Base-by-base conservation (phyloP, 1,284 basidiomycete species). In the Taiwanofungus camphoratus region DNA sequence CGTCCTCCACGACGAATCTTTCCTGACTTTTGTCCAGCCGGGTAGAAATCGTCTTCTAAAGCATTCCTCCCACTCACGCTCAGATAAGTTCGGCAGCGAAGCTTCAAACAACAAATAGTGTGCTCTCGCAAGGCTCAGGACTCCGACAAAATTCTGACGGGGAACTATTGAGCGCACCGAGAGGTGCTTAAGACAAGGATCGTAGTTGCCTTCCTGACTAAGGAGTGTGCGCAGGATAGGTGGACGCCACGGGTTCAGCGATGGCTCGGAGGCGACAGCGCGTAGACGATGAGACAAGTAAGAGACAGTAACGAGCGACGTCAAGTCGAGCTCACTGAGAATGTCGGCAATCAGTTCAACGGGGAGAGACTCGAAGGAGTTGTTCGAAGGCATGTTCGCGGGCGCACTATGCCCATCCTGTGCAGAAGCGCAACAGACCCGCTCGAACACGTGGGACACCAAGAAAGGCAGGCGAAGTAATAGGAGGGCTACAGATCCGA, bases 281-380 rank as follows among this genome's bases (percentile, higher is more conserved):
- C 70, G 68, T 12, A 87, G 64, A 35, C 73, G 67, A 44, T 69
- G 72, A 3, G 82, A 86, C 22, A 86, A 63, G 49, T 74, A 71
- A 8, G 82, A 77, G 47, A 74, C 61, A 19, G 55, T 67, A 40
- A 83, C 62, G 27, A 87, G 72, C 13, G 78, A 74, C 24, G 68
- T 60, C 15, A 87, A 62, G 53, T 83, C 77, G 36, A 87, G 73
- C 53, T 85, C 77, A 31, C 73, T 68, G 31, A 87, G 67, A 29
- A 87, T 77, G 49, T 81, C 78, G n/a, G 77, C 79, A 45, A 87
- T 74, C 42, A 88, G 69, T 55, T 87, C 85, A 26, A 82, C 80
- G 16, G 85, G 83, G 5, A 88, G 67, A 7, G 70, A 68, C 51
- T 84, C 73, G 30, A 79, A 56, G 20, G 26, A 27, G 26, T 27